Evolutionary conservation across 2,329 filamentous ascomycete species (phyloP).

Genomic region (Neopestalotiopsis sp.): DNA sequence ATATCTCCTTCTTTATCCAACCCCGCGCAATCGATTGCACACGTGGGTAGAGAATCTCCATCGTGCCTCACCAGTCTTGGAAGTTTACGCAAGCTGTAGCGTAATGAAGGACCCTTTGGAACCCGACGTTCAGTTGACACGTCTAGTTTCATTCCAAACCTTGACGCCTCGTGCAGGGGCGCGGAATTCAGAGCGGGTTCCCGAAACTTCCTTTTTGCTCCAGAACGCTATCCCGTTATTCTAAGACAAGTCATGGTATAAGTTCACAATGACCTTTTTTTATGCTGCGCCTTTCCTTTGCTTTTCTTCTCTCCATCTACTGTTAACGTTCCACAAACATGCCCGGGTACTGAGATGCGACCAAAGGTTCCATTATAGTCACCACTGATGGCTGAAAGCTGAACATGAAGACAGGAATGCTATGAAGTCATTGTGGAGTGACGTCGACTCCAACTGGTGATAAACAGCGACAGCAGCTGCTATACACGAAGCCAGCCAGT

Average conservation of each 20-base stretch:
- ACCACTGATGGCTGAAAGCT: too few relatives aligned
- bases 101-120: not conserved
- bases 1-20: not conserved
- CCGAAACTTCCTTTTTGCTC: not conserved
- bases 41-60: not conserved
- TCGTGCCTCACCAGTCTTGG: not conserved
- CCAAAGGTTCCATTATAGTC: too few relatives aligned
- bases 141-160: slow-evolving; percentile 1
- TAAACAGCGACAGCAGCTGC: too few relatives aligned
- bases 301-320: too few relatives aligned
- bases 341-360: too few relatives aligned
- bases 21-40: not conserved
- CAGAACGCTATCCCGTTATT: not conserved
- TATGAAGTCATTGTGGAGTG: too few relatives aligned
- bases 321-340: too few relatives aligned
- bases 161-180: not conserved
- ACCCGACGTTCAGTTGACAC: not conserved
- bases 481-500: not conserved
- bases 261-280: not conserved
- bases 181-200: not conserved
- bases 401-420: too few relatives aligned
- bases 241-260: not conserved
- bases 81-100: not conserved
- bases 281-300: too few relatives aligned
- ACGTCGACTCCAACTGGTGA: too few relatives aligned